Base-by-base conservation (phyloP, 139 green algal species). In the Chlorella sp. region DNA sequence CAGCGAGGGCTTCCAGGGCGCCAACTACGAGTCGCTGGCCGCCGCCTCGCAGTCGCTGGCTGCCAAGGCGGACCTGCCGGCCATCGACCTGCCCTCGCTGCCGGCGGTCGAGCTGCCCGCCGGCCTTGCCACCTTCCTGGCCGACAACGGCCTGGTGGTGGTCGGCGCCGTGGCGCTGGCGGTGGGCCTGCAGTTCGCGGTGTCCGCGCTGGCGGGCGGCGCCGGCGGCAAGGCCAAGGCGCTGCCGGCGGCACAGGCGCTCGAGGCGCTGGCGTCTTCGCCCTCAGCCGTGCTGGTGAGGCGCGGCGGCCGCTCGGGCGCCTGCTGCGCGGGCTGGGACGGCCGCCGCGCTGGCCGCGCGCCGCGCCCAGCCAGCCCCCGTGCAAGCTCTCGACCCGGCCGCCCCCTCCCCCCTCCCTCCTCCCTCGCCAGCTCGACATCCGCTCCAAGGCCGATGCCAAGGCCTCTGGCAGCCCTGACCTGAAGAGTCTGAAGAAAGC, bases 361-460 rank as follows among this genome's bases (percentile, higher is more conserved):
- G n/a, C n/a, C n/a, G n/a, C n/a, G n/a, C n/a, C n/a, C n/a, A n/a
- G n/a, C n/a, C n/a, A n/a, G n/a, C n/a, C n/a, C n/a, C n/a, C n/a
- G n/a, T n/a, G n/a, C n/a, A n/a, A n/a, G n/a, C n/a, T n/a, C n/a
- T n/a, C n/a, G n/a, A n/a, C n/a, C n/a, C n/a, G n/a, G n/a, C n/a
- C n/a, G n/a, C n/a, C n/a, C n/a, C n/a, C n/a, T n/a, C n/a, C n/a
- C n/a, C n/a, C n/a, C n/a, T n/a, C n/a, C n/a, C n/a, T n/a, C n/a
- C n/a, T n/a, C n/a, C n/a, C n/a, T n/a, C n/a, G n/a, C 40, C 58
- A 83, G 12, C 15, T 89, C 17, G 84, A 89, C 62, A 77, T 89
- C 42, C 74, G 84, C 50, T 78, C 33, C 63, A 79, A 79, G 61
- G 43, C 60, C 43, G 83, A 88, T 31, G 40, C 76, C 9, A 87